Percentiles rank a stretch among this genome's conserved stretches.
phyloP scores from a whole-genome alignment of 1,284 basidiomycete genomes.

The Rhodotorula sp. region DNA sequence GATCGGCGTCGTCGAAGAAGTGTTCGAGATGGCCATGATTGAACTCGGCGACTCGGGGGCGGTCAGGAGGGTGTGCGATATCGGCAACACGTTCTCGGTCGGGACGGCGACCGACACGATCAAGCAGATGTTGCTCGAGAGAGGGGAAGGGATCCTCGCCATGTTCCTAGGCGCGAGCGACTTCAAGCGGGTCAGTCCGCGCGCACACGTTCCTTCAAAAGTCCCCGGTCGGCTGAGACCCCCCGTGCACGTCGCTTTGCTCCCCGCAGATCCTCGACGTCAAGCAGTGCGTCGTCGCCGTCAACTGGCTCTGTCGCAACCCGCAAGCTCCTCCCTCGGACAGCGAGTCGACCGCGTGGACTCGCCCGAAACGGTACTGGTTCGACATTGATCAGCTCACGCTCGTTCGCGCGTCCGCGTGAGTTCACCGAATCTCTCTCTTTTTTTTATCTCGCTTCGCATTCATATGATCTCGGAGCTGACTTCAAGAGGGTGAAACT shows the following conservation, averaged over 20 bases:
- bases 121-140: slow-evolving; percentile 22
- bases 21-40: slow-evolving; percentile 80
- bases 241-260: slow-evolving; percentile 39
- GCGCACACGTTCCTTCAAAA: slow-evolving; percentile 8
- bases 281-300: slow-evolving; percentile 71
- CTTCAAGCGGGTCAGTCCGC: slow-evolving; percentile 2
- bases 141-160: slow-evolving; percentile 36
- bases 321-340: slow-evolving; percentile 64
- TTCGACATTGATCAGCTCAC: slow-evolving; percentile 58
- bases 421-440: slow-evolving; percentile 50
- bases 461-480: no score
- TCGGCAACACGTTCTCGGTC: slow-evolving; percentile 21
- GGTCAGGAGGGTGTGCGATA: slow-evolving; percentile 68
- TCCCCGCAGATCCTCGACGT: slow-evolving; percentile 60
- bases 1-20: slow-evolving; percentile 70
- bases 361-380: slow-evolving; percentile 74
- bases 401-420: slow-evolving; percentile 55
- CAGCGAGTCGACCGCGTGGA: slow-evolving; percentile 55
- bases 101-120: slow-evolving; percentile 40
- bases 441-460: slow-evolving; percentile 1
- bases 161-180: slow-evolving; percentile 20
- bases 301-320: slow-evolving; percentile 86
- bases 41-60: slow-evolving; percentile 55
- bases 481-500: background rate
- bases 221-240: slow-evolving; percentile 45